Evolutionary conservation across 441 rosid species (phyloP).

Genomic region (Hura crepitans): DNA sequence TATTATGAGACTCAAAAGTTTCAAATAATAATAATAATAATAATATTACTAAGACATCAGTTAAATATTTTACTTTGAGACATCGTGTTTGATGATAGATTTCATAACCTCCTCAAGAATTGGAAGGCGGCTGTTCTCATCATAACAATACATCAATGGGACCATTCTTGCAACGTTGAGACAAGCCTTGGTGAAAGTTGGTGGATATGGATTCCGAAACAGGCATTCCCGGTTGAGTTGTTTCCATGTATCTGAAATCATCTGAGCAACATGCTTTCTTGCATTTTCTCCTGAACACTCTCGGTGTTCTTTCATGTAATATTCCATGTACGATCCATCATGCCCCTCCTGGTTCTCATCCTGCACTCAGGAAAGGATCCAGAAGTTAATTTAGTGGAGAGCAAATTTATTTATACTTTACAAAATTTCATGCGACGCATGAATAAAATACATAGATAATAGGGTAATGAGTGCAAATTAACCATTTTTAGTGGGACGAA

Average conservation of each 20-base stretch:
- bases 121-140: slow-evolving; percentile 34
- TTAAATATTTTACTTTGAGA: background rate
- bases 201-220: slow-evolving; percentile 30
- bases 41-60: too few relatives aligned
- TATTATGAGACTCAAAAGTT: too few relatives aligned
- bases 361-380: too few relatives aligned
- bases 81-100: slow-evolving; percentile 3
- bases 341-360: slow-evolving; percentile 43
- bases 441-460: too few relatives aligned
- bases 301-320: slow-evolving; percentile 35
- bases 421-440: too few relatives aligned
- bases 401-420: too few relatives aligned
- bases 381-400: too few relatives aligned
- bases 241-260: slow-evolving; percentile 48
- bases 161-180: slow-evolving; percentile 57
- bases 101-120: slow-evolving; percentile 35
- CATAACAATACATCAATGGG: slow-evolving; percentile 50
- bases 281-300: slow-evolving; percentile 25
- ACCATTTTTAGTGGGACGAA: too few relatives aligned
- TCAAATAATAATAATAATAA: too few relatives aligned
- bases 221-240: slow-evolving; percentile 38
- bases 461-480: too few relatives aligned
- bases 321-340: slow-evolving; percentile 52
- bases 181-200: slow-evolving; percentile 34
- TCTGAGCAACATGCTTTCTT: slow-evolving; percentile 16